Conservation (phyloP, 768 basidiomycete genomes). For the Leccinellum rugosiceps region DNA sequence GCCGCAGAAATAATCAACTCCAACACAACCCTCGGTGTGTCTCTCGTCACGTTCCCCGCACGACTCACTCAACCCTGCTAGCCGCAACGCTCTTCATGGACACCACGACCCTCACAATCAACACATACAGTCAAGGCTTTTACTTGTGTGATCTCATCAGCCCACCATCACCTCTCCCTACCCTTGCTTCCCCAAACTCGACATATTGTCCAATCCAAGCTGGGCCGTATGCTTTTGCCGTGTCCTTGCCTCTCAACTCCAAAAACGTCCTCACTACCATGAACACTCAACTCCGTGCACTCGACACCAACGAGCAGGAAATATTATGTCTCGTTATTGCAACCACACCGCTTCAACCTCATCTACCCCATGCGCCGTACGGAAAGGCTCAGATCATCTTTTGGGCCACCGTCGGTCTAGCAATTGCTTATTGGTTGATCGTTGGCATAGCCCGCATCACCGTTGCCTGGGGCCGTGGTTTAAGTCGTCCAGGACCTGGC, state of each 20-base stretch:
- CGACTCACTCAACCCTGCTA: constrained; percentile 7
- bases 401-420: constrained; percentile 70
- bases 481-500: constrained; percentile 52
- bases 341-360: constrained; percentile 72
- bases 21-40: constrained; percentile 64
- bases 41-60: background rate
- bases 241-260: constrained; percentile 62
- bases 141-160: constrained; percentile 79
- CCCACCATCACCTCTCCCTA: constrained; percentile 69
- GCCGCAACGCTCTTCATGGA: constrained; percentile 86
- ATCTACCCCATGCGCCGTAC: constrained; percentile 53
- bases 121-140: constrained; percentile 63
- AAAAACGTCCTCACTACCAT: constrained; percentile 80
- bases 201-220: constrained; percentile 74
- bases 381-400: constrained; percentile 66
- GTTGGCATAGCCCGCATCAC: constrained; percentile 76
- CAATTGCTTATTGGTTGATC: constrained; percentile 79
- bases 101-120: constrained; percentile 75
- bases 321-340: constrained; percentile 77
- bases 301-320: constrained; percentile 82
- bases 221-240: constrained; percentile 80
- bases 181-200: constrained; percentile 32
- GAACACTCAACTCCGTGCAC: constrained; percentile 78
- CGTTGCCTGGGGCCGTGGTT: constrained; percentile 81
- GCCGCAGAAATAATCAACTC: constrained; percentile 58